Evolutionary conservation across 2,329 filamentous ascomycete species (phyloP).

Genomic region (Colletotrichum lentis): DNA sequence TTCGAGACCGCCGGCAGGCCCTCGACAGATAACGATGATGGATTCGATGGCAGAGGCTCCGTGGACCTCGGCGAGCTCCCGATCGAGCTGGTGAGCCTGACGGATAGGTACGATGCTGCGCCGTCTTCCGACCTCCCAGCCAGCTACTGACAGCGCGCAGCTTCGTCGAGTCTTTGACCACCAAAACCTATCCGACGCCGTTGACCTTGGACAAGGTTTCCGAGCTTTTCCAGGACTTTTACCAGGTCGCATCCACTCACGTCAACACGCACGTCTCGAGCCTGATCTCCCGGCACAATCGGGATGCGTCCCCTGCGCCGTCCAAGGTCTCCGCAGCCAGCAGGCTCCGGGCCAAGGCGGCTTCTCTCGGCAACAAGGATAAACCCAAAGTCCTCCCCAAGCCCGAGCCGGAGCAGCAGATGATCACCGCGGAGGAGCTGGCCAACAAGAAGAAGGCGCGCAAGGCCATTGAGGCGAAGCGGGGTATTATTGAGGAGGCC

Average conservation of each 20-base stretch:
- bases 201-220: constrained; percentile 84
- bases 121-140: background rate
- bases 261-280: constrained; percentile 88
- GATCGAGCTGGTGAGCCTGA: constrained; percentile 89
- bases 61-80: constrained; percentile 88
- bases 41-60: constrained; percentile 61
- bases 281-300: constrained; percentile 76
- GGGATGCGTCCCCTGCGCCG: constrained; percentile 67
- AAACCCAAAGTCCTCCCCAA: constrained; percentile 55
- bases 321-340: constrained; percentile 65
- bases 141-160: constrained; percentile 53
- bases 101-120: constrained; percentile 72
- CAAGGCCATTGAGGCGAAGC: constrained; percentile 80
- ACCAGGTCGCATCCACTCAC: constrained; percentile 78
- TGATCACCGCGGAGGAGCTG: constrained; percentile 89
- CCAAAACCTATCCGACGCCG: constrained; percentile 85
- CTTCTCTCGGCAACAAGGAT: constrained; percentile 63
- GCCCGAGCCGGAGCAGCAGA: constrained; percentile 71
- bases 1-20: constrained; percentile 56
- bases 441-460: constrained; percentile 80
- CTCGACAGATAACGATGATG: constrained; percentile 55
- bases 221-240: constrained; percentile 94
- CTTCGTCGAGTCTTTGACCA: constrained; percentile 89
- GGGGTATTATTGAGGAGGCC: constrained; percentile 82
- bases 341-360: constrained; percentile 63